These are phyloP conservation scores for Hirsutella rhossiliensis DNA, from an alignment of 2,329 filamentous ascomycete species.

Conservation along the genomic window DNA sequence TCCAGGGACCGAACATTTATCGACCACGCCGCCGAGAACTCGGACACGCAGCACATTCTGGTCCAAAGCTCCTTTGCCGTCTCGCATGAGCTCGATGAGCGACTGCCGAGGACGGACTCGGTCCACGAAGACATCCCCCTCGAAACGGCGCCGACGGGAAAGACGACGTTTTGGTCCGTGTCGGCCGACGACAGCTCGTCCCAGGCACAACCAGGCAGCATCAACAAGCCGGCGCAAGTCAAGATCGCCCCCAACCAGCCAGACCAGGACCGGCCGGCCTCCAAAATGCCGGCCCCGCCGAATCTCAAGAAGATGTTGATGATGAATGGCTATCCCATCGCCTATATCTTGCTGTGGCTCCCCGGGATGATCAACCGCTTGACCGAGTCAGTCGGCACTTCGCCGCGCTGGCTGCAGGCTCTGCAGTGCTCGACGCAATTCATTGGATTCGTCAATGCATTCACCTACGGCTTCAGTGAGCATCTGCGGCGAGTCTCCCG, in stretches of 20 bases:
- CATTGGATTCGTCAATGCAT: constrained; percentile 23
- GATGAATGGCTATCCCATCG: constrained; percentile 24
- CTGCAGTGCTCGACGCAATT: constrained; percentile 24
- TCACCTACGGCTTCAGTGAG: constrained; percentile 26
- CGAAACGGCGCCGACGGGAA: neutral
- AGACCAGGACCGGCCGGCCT: neutral
- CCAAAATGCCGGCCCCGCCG: constrained; percentile 5
- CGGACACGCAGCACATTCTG: constrained; percentile 4
- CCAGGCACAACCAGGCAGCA: neutral
- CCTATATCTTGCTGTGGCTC: constrained; percentile 25
- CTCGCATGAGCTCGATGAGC: constrained; percentile 1
- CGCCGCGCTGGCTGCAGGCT: constrained; percentile 11
- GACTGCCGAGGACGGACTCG: neutral
- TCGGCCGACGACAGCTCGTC: neutral
- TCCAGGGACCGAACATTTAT: neutral
- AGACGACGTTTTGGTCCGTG: neutral
- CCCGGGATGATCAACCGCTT: constrained; percentile 23
- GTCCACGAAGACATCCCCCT: neutral
- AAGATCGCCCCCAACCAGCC: neutral
- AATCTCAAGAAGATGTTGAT: constrained; percentile 19
- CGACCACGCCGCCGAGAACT: neutral
- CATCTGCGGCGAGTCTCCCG: constrained; percentile 6
- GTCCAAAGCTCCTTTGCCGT: constrained; percentile 2
- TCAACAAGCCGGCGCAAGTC: neutral
- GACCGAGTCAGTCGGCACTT: constrained; percentile 13